Percentiles rank a stretch among this genome's conserved stretches.
Conservation (phyloP, 805 yeast genomes). For the Metschnikowia shivogae region DNA sequence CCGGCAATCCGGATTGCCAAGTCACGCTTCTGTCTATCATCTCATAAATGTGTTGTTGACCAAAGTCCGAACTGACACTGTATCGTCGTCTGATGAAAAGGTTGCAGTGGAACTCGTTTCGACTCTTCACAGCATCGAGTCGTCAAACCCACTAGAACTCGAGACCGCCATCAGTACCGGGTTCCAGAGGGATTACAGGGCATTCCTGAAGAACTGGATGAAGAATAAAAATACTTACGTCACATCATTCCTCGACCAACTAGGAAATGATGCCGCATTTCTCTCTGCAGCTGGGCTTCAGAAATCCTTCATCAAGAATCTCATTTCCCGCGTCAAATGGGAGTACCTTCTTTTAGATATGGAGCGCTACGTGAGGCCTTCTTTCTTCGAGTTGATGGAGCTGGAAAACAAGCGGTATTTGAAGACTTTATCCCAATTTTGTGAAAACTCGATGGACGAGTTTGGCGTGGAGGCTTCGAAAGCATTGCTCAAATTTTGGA, state of each 20-base stretch:
- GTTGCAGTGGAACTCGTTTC: slow-evolving; percentile 2
- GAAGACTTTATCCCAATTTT: slow-evolving; percentile 10
- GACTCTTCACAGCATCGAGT: slow-evolving; percentile 13
- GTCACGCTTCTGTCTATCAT: not conserved
- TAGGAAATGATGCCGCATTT: slow-evolving; percentile 12
- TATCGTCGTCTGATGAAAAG: not conserved
- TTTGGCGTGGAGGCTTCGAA: slow-evolving; percentile 20
- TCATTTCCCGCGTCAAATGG: slow-evolving; percentile 28
- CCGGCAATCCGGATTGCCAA: too few relatives aligned
- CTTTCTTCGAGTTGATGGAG: slow-evolving; percentile 21
- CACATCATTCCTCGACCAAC: slow-evolving; percentile 4
- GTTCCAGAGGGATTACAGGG: slow-evolving; percentile 16
- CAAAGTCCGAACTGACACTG: not conserved
- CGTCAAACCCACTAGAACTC: slow-evolving; percentile 12
- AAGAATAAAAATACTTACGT: slow-evolving; percentile 11
- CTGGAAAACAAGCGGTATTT: slow-evolving; percentile 1
- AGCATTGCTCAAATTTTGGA: slow-evolving; percentile 25
- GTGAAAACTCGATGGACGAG: slow-evolving; percentile 17
- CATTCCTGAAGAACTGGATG: slow-evolving; percentile 18
- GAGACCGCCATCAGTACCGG: slow-evolving; percentile 10
- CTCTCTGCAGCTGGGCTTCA: slow-evolving; percentile 11
- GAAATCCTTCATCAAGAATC: slow-evolving; percentile 15
- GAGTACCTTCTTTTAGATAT: slow-evolving; percentile 26
- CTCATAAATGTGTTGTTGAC: slow-evolving; percentile 1
- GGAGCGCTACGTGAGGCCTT: slow-evolving; percentile 15